Conservation (phyloP, 257 asterid genomes). For the Rauvolfia tetraphylla region DNA sequence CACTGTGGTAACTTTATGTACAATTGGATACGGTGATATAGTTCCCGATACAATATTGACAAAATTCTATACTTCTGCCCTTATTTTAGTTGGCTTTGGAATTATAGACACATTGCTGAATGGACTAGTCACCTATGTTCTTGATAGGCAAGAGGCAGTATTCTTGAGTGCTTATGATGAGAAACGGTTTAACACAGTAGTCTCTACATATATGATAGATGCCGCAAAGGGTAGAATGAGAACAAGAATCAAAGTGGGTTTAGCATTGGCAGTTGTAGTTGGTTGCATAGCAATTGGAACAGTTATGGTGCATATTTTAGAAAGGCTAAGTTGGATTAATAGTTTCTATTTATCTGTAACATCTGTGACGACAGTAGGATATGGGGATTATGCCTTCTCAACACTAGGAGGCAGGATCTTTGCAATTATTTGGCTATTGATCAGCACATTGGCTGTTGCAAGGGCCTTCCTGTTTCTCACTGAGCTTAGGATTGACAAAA, state of each 20-base stretch:
- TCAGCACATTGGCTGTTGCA: constrained; percentile 20
- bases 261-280: constrained; percentile 16
- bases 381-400: constrained; percentile 20
- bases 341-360: constrained; percentile 14
- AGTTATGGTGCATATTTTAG: constrained; percentile 13
- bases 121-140: constrained; percentile 15
- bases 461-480: constrained; percentile 18
- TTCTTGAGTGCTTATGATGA: constrained; percentile 5
- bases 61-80: constrained; percentile 11
- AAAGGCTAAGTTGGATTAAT: constrained; percentile 11
- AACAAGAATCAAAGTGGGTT: constrained; percentile 13
- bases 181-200: background rate
- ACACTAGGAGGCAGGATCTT: constrained; percentile 9
- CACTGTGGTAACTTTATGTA: constrained; percentile 15
- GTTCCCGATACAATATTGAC: constrained; percentile 20
- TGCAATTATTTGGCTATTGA: constrained; percentile 12
- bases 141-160: constrained; percentile 20
- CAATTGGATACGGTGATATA: constrained; percentile 20
- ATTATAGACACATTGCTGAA: constrained; percentile 13
- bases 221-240: constrained; percentile 20
- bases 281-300: constrained; percentile 13
- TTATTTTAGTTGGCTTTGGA: constrained; percentile 16
- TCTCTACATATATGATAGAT: constrained; percentile 7
- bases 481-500: constrained; percentile 11
- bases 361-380: constrained; percentile 16